Base-by-base conservation (phyloP, 176 grass and related monocot genomes). In the Oryza meridionalis region DNA sequence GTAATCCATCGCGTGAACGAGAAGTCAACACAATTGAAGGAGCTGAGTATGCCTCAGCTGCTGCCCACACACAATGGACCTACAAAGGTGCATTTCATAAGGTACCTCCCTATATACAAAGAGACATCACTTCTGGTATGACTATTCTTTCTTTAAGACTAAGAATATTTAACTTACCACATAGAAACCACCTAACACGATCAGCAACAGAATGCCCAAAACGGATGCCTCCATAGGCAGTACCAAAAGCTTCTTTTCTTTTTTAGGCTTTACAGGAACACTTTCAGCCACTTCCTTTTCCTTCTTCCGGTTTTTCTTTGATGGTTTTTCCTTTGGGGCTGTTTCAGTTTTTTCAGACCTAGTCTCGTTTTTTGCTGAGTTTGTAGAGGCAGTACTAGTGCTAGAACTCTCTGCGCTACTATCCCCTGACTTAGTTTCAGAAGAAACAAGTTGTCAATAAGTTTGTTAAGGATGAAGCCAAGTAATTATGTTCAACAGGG, bases 41-140 rank as follows among this genome's bases (percentile, higher is more conserved):
- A 4, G 97, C 97, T 6, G 97, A 99, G 75, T 99, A 99, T 0
- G 97, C 97, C 89, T 99, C 97, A 59, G 97, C 97, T 70, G 97
- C 97, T 29, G 97, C 97, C 97, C 97, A 99, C 53, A 99, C 97
- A 92, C 97, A 99, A 90, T 99, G 97, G 55, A 99, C 89, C 97
- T 99, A 40, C 69, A 93, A 90, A 79, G 77, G 24, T 73, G 58
- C 45, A n/a, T 83, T 33, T 49, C 3, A 15, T 90, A 70, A 75
- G 78, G 47, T 40, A 17, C 69, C 15, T 65, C 10, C 43, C 72
- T 68, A 44, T 69, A 42, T 72, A 65, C 42, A 69, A 70, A 80
- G 58, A 78, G 22, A 59, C 12, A 90, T 69, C 67, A 13, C 69
- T 67, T 86, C 11, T 72, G 67, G 78, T 58, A 21, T n/a, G 53